phyloP scores from a whole-genome alignment of 1,139 yeast genomes.

The Pichia sp. region DNA sequence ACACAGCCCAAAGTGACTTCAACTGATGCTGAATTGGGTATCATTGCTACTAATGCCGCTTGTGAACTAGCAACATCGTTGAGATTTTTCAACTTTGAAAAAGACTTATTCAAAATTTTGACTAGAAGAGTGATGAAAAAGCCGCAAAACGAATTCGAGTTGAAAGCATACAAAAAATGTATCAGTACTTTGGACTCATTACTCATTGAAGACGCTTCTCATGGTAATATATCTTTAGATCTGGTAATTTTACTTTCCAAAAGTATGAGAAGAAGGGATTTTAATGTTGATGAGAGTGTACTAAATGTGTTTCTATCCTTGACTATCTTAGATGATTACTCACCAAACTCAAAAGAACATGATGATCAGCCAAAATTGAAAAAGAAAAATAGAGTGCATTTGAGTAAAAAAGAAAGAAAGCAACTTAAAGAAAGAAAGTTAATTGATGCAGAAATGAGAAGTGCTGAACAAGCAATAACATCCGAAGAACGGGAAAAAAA shows the following conservation, averaged over 20 bases:
- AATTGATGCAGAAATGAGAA: slow-evolving; percentile 84
- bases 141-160: slow-evolving; percentile 43
- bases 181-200: slow-evolving; percentile 62
- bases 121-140: slow-evolving; percentile 64
- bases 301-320: slow-evolving; percentile 69
- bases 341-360: slow-evolving; percentile 54
- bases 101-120: slow-evolving; percentile 64
- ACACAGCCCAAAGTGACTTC: slow-evolving; percentile 39
- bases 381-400: slow-evolving; percentile 84
- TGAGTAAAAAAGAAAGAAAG: slow-evolving; percentile 83
- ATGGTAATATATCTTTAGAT: slow-evolving; percentile 79
- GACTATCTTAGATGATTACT: slow-evolving; percentile 74
- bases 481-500: slow-evolving; percentile 79
- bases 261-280: slow-evolving; percentile 69
- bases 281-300: slow-evolving; percentile 79
- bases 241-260: slow-evolving; percentile 63
- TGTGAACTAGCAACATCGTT: slow-evolving; percentile 70
- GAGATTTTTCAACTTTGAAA: slow-evolving; percentile 75
- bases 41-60: slow-evolving; percentile 66
- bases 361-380: slow-evolving; percentile 49
- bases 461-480: slow-evolving; percentile 83
- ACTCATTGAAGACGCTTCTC: slow-evolving; percentile 60
- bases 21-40: slow-evolving; percentile 47
- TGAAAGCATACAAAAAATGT: slow-evolving; percentile 54
- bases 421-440: slow-evolving; percentile 79